Conservation (phyloP, 2,329 filamentous ascomycete species). For the Claviceps quebecensis region DNA sequence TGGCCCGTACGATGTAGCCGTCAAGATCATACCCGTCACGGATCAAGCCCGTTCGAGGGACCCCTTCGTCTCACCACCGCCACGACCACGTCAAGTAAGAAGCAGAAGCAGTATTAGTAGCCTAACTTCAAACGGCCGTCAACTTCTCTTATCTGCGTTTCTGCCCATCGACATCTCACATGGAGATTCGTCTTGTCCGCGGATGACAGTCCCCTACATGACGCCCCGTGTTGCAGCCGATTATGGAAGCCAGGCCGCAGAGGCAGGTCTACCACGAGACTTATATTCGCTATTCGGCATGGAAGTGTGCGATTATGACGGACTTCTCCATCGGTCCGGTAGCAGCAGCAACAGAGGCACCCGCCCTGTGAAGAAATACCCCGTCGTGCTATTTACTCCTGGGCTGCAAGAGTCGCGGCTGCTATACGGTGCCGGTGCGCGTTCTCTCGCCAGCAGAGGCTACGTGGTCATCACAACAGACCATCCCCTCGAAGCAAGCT, state of each 20-base stretch:
- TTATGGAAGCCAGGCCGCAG: constrained; percentile 15
- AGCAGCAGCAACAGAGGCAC: background rate
- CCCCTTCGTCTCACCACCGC: background rate
- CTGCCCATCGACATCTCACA: constrained; percentile 14
- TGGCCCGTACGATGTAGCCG: constrained; percentile 18
- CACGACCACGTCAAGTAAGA: too few relatives aligned
- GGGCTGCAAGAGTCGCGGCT: constrained; percentile 29
- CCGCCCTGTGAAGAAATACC: background rate
- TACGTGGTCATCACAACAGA: constrained; percentile 33
- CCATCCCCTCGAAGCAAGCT: constrained; percentile 30
- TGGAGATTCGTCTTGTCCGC: constrained; percentile 9
- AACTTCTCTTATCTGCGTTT: constrained; percentile 14
- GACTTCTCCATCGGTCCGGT: background rate
- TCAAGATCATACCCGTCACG: constrained; percentile 14
- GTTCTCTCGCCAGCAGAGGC: constrained; percentile 30
- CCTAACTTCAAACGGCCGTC: background rate
- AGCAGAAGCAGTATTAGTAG: background rate
- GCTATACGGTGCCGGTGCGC: constrained; percentile 28
- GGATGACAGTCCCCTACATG: constrained; percentile 18
- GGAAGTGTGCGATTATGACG: constrained; percentile 10
- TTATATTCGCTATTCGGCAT: constrained; percentile 16
- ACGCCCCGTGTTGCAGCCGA: constrained; percentile 16
- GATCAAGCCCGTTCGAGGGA: constrained; percentile 13
- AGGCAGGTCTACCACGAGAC: constrained; percentile 17
- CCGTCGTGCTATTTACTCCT: constrained; percentile 28